A percentile compares a stretch with the other conserved stretches of the same genome.
Evolutionary conservation across 495 filamentous ascomycete species (phyloP).

Genomic region (Aspergillus affinis): DNA sequence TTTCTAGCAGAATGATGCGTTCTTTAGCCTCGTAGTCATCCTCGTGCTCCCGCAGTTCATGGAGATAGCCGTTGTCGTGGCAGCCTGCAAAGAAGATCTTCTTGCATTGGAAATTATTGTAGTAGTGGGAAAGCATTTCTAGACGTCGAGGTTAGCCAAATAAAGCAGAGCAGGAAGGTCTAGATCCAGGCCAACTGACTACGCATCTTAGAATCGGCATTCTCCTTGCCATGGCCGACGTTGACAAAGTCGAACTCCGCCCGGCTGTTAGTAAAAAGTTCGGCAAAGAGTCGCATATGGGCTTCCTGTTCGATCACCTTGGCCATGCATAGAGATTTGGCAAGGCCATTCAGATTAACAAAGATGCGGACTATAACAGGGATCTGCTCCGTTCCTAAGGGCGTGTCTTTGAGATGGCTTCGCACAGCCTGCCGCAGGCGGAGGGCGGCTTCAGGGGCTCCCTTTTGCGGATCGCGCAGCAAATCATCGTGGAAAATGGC

Average conservation of each 20-base stretch:
- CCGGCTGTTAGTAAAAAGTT: constrained; percentile 13
- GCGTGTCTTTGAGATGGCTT: not conserved
- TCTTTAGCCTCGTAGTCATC: constrained; percentile 5
- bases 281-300: constrained; percentile 25
- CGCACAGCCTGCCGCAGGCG: not conserved
- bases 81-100: constrained; percentile 20
- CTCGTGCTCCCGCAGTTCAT: constrained; percentile 10
- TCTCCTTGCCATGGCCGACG: constrained; percentile 18
- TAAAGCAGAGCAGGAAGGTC: not conserved
- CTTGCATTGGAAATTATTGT: constrained; percentile 16
- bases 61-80: constrained; percentile 15
- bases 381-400: not conserved
- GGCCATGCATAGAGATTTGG: not conserved
- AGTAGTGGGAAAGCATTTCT: constrained; percentile 14
- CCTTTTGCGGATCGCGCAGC: not conserved
- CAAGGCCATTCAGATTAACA: not conserved
- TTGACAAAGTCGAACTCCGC: constrained; percentile 20
- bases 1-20: not conserved
- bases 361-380: not conserved
- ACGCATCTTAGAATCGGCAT: constrained; percentile 14
- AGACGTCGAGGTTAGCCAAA: not conserved
- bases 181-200: constrained; percentile 1
- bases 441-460: not conserved
- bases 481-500: not conserved
- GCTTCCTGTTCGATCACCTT: not conserved